These are phyloP conservation scores for Vickermania ingenoplastis DNA, from an alignment of 208 protist species.

Conservation along the genomic window DNA sequence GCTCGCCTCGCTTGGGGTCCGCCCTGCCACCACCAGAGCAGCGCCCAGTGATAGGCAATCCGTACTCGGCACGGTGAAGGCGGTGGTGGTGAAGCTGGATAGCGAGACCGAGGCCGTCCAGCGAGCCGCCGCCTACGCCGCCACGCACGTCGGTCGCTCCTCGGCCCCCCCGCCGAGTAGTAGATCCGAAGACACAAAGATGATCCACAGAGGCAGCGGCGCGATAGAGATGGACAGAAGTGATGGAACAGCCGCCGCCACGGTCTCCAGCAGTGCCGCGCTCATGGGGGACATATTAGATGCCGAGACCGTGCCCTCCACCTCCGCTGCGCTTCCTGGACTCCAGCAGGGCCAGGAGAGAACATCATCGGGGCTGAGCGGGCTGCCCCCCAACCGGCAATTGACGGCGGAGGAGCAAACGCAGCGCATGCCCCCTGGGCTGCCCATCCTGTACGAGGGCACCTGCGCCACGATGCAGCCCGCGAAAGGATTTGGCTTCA, in stretches of 20 bases:
- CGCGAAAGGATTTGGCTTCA: slow-evolving; percentile 66
- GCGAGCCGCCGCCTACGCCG: slow-evolving; percentile 56
- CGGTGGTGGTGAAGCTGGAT: slow-evolving; percentile 38
- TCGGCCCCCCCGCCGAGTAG: background rate
- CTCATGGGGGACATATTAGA: background rate
- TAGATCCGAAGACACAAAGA: too few relatives aligned
- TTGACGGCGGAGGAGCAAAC: slow-evolving; percentile 63
- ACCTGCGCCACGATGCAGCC: slow-evolving; percentile 51
- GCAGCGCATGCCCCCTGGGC: slow-evolving; percentile 47
- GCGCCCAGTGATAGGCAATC: background rate
- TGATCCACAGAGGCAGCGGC: too few relatives aligned
- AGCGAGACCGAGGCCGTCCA: slow-evolving; percentile 46
- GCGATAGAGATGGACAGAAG: too few relatives aligned
- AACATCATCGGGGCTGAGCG: background rate
- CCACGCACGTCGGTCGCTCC: background rate
- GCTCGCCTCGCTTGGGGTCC: background rate
- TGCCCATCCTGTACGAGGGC: slow-evolving; percentile 36
- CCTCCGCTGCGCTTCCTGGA: background rate
- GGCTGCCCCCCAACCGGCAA: background rate
- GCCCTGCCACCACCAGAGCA: background rate
- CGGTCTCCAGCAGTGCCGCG: background rate
- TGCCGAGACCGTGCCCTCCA: background rate
- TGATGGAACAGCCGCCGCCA: background rate
- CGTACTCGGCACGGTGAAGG: background rate
- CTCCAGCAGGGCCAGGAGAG: background rate